Evolutionary conservation across 2,329 filamentous ascomycete species (phyloP).

Genomic region (Apiospora phragmitis): DNA sequence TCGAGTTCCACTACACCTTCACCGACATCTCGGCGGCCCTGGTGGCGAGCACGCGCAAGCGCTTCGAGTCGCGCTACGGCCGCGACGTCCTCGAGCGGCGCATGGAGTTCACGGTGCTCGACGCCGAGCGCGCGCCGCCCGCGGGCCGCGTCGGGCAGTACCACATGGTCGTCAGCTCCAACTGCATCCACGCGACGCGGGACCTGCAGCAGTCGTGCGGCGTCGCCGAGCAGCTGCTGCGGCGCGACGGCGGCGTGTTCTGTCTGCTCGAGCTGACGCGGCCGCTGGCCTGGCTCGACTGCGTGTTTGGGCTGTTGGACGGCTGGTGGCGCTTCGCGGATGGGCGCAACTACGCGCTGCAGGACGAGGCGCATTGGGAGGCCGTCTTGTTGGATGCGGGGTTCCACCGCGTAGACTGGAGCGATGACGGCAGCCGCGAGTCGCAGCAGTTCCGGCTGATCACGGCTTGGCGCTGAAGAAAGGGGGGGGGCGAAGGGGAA

Average conservation of each 20-base stretch:
- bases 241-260: conserved; percentile 29
- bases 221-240: conserved; percentile 29
- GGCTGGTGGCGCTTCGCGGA: conserved; percentile 38
- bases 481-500: too few species aligned
- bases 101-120: conserved; percentile 25
- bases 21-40: conserved; percentile 41
- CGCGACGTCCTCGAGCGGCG: conserved; percentile 20
- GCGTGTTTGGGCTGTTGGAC: conserved; percentile 34
- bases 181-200: conserved; percentile 38
- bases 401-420: neutral
- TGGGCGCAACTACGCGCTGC: conserved; percentile 15
- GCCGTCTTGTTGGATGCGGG: neutral
- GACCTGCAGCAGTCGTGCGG: conserved; percentile 24
- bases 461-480: neutral
- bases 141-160: conserved; percentile 22
- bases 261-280: conserved; percentile 32
- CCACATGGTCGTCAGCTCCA: conserved; percentile 35
- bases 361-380: neutral
- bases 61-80: conserved; percentile 3
- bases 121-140: conserved; percentile 30
- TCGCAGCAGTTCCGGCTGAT: conserved; percentile 3
- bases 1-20: conserved; percentile 35
- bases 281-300: conserved; percentile 30
- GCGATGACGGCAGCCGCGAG: neutral
- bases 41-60: conserved; percentile 26